phyloP scores from a whole-genome alignment of 805 yeast genomes.

The Hanseniaspora thailandica region DNA sequence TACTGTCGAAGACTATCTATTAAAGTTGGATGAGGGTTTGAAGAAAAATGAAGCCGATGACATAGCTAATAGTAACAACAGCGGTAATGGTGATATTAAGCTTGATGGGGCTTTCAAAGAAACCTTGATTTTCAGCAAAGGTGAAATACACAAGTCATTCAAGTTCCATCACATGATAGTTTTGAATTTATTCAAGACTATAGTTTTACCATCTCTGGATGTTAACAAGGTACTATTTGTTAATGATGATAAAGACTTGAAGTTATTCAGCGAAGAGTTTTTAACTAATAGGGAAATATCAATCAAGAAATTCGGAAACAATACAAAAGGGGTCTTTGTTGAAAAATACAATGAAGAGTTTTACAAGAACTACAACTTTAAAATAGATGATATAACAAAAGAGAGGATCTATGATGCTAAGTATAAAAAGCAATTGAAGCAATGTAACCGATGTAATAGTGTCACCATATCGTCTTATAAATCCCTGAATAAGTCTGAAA shows the following conservation, averaged over 20 bases:
- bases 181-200: constrained; percentile 23
- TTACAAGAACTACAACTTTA: constrained; percentile 22
- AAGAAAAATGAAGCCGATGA: constrained; percentile 23
- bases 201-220: constrained; percentile 24
- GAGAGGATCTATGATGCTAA: not conserved
- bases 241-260: constrained; percentile 24
- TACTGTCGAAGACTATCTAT: constrained; percentile 28
- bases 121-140: constrained; percentile 45
- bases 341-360: constrained; percentile 23
- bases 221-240: constrained; percentile 26
- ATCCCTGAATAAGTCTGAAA: not conserved
- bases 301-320: constrained; percentile 30
- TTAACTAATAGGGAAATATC: constrained; percentile 20
- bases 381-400: constrained; percentile 28
- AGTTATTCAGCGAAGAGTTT: constrained; percentile 26
- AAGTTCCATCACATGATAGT: constrained; percentile 24
- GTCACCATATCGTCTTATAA: constrained; percentile 30
- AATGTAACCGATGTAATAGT: constrained; percentile 47
- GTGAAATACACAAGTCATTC: constrained; percentile 41
- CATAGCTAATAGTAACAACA: constrained; percentile 17
- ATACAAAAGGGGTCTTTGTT: constrained; percentile 22
- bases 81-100: constrained; percentile 7
- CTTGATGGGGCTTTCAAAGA: constrained; percentile 19
- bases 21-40: constrained; percentile 30
- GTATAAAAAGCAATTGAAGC: constrained; percentile 26